phyloP scores from a whole-genome alignment of 1,139 yeast genomes.

The Geotrichum citri-aurantii region DNA sequence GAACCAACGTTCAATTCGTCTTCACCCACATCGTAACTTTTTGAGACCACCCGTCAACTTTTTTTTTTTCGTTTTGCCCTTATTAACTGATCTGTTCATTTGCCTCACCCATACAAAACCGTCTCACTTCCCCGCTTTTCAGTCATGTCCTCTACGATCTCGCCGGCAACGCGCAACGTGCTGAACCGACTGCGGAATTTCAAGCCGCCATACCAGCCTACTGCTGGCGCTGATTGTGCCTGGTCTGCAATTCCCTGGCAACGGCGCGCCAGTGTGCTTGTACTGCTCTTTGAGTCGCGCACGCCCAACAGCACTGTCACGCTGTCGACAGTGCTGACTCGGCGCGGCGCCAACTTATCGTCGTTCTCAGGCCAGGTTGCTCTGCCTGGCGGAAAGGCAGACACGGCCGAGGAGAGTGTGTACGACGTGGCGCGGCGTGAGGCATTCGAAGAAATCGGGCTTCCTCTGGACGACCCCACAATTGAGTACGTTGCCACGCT shows the following conservation, averaged over 20 bases:
- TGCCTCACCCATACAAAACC: neutral
- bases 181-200: conserved; percentile 8
- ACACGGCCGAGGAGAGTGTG: conserved; percentile 48
- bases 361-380: conserved; percentile 85
- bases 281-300: conserved; percentile 55
- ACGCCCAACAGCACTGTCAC: conserved; percentile 49
- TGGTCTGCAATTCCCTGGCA: conserved; percentile 55
- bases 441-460: conserved; percentile 80
- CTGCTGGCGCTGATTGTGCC: conserved; percentile 26
- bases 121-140: neutral
- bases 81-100: neutral
- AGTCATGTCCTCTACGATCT: conserved; percentile 1
- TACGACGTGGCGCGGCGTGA: conserved; percentile 75
- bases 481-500: conserved; percentile 54
- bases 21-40: no score
- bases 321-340: conserved; percentile 68
- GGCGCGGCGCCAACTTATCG: conserved; percentile 60
- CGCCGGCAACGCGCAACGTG: conserved; percentile 7
- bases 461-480: conserved; percentile 46
- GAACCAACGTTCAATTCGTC: neutral
- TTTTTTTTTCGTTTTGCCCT: neutral
- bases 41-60: neutral
- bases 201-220: conserved; percentile 7
- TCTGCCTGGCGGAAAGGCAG: conserved; percentile 65
- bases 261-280: conserved; percentile 73